Base-by-base conservation (phyloP, 2,329 filamentous ascomycete species). In the Bipolaris sorokiniana region DNA sequence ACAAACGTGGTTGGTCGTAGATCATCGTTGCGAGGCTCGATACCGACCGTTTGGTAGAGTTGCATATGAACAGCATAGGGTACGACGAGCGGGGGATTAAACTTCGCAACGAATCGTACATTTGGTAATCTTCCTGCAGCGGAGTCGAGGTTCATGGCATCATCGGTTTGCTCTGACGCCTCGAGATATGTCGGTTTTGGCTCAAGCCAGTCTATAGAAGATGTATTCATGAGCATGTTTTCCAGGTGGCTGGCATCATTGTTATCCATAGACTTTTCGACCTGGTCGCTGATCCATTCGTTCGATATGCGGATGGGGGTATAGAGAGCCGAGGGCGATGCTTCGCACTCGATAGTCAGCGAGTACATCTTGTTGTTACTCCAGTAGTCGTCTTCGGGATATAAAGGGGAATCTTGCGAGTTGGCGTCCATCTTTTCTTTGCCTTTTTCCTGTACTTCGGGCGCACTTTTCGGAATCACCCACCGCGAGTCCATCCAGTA, bases 51-150 rank as follows among this genome's bases (percentile, higher is more conserved):
- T 51, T 84, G 81, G 60, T 88, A 83, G 6, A 93, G 81, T 23
- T 86, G 83, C 56, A 84, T 80, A 68, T 88, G 89, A 16, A 88
- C 82, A 34, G 80, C 80, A 44, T 87, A 83, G 0, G 91, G 88
- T 4, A 95, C 81, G 11, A 89, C 82, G 9, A 96, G 77, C 0
- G 91, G 89, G 1, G 91, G 91, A 54, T 91, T 86, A 50, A 95
- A 88, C 10, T 84, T 86, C 2, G 89, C 90, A 41, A 88, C 84
- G 73, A 95, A 95, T 63, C 88, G 86, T 57, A 91, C 86, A 50
- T 91, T 86, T 3, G 89, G 89, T 4, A 90, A 80, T 59, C 86
- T 86, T 1, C 81, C 79, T 16, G 79, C 72, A 64, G 57, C 79
- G n/a, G 82, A 80, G 33, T 87, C 78, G 48, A 85, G 75, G 41